These are phyloP conservation scores for Agrostemma githago DNA, from an alignment of 148 eudicot genomes.

Conservation along the genomic window DNA sequence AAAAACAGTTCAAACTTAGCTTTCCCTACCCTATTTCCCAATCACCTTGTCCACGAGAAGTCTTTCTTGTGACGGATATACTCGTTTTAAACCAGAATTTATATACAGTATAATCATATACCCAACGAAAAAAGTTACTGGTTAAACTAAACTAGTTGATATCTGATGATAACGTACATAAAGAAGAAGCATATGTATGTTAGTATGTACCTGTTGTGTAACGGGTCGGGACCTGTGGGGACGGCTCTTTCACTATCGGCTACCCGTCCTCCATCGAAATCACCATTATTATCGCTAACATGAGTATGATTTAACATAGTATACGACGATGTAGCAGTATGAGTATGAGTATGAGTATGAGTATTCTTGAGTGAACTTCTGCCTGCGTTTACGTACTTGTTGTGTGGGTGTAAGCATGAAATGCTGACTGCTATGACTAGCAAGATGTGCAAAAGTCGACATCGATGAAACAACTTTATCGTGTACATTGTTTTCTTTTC, in stretches of 20 bases:
- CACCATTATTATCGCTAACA: background rate
- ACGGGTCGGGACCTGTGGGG: conserved; percentile 53
- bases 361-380: background rate
- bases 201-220: conserved; percentile 42
- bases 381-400: conserved; percentile 11
- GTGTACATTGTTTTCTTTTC: background rate
- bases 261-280: conserved; percentile 30
- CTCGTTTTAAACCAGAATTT: too few relatives aligned
- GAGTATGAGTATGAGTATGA: too few relatives aligned
- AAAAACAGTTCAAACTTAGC: too few relatives aligned
- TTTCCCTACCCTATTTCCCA: too few relatives aligned
- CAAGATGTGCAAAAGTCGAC: conserved; percentile 10
- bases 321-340: background rate
- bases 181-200: conserved; percentile 20
- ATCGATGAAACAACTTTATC: conserved; percentile 3
- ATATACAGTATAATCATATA: too few relatives aligned
- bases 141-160: background rate
- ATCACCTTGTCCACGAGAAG: too few relatives aligned
- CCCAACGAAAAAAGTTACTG: too few relatives aligned
- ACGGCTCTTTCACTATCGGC: conserved; percentile 36
- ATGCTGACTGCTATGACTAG: conserved; percentile 21
- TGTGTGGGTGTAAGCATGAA: conserved; percentile 22
- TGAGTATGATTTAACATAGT: conserved; percentile 3
- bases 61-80: too few relatives aligned
- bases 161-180: background rate